Base-by-base conservation (phyloP, 2,329 filamentous ascomycete genomes). In the Trichoderma asperellum region DNA sequence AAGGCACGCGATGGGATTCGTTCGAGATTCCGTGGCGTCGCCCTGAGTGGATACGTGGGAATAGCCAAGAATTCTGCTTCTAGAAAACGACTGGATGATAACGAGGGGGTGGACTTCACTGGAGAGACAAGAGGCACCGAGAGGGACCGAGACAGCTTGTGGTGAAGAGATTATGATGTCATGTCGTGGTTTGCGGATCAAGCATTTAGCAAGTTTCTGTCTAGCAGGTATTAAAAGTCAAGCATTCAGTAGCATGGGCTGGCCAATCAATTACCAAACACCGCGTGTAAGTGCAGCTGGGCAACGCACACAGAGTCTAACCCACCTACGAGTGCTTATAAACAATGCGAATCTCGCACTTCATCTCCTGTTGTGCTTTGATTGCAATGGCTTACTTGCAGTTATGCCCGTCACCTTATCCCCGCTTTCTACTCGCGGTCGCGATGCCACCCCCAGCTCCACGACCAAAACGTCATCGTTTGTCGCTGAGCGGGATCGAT, bases 161-260 rank as follows among this genome's bases (percentile, higher is more conserved):
- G 35, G 29, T 47, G 53, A 56, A 58, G 52, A 58, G 12, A 55
- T 4, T n/a, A 57, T 66, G 62, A 66, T 66, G 62, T 66, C 62
- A 66, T 66, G 27, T 66, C 62, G 47, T 66, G 53, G 37, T 24
- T 65, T 49, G 47, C 10, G 47, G 47, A 24, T 10, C 18, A n/a
- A 18, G 40, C 40, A 18, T 18, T 40, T 18, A 43, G 7, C 40
- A 43, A 43, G 40, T 10, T 43, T n/a, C 1, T n/a, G 40, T 43
- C 18, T 43, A 43, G 40, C 8, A n/a, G 16, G 10, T 12, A 11
- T 35, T 10, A 34, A 34, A 16, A 43, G 32, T 32, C 32, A 32
- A 32, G 32, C 32, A 2, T 43, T 43, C 14, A 14, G 18, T 43
- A 18, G 5, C 16, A n/a, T 18, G 18, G 16, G 7, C 6, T n/a